Evolutionary conservation across 768 basidiomycete species (phyloP).

Genomic region (Amylocystis lapponica): DNA sequence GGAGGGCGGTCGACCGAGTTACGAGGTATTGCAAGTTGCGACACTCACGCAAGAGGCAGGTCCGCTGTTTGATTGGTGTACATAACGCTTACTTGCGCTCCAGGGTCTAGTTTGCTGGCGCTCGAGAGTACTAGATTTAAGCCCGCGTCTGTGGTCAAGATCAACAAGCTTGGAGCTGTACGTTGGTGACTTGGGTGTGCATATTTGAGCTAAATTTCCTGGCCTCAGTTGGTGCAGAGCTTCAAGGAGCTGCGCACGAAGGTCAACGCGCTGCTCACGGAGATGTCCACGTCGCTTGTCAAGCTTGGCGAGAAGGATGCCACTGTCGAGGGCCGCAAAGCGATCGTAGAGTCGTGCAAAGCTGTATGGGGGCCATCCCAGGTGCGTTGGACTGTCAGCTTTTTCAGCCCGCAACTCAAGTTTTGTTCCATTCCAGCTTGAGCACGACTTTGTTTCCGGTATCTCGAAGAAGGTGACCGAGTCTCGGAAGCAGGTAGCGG

Average conservation of each 20-base stretch:
- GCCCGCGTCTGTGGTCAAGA: conserved; percentile 57
- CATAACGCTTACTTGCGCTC: neutral
- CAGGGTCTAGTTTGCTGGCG: conserved; percentile 70
- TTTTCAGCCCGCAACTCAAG: conserved; percentile 1
- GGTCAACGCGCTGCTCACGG: conserved; percentile 46
- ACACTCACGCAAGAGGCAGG: conserved; percentile 70
- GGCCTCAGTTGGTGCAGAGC: conserved; percentile 53
- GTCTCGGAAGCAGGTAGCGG: conserved; percentile 63
- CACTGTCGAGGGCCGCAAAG: conserved; percentile 45
- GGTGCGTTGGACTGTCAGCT: conserved; percentile 22
- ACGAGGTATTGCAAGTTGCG: conserved; percentile 66
- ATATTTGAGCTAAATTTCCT: neutral
- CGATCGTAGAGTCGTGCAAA: conserved; percentile 46
- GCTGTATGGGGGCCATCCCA: conserved; percentile 30
- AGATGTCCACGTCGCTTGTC: conserved; percentile 49
- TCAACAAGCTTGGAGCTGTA: conserved; percentile 69
- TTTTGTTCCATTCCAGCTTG: conserved; percentile 36
- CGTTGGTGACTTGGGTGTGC: conserved; percentile 20
- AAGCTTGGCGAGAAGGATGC: conserved; percentile 47
- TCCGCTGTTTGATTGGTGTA: neutral
- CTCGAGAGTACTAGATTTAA: conserved; percentile 76
- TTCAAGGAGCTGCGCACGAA: conserved; percentile 57
- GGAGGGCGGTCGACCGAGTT: conserved; percentile 34
- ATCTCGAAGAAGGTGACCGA: conserved; percentile 64
- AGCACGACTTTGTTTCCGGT: conserved; percentile 55